Conservation (phyloP, 2,329 filamentous ascomycete species). For the Raffaelea albimanens region DNA sequence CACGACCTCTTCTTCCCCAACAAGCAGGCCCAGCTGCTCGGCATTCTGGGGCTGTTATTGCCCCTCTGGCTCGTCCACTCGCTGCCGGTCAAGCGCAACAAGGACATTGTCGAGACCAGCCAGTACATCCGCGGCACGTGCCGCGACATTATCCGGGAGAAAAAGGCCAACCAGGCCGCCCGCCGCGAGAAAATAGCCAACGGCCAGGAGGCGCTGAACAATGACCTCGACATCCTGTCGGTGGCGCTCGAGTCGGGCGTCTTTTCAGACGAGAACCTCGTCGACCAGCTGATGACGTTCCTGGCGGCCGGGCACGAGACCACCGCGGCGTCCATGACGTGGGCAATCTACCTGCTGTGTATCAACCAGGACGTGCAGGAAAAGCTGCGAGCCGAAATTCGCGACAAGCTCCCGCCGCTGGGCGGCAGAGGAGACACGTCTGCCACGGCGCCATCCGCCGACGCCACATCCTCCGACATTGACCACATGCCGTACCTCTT, state of each 20-base stretch:
- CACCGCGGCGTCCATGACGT: conserved; percentile 66
- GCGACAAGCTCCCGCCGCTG: conserved; percentile 44
- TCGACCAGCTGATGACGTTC: conserved; percentile 87
- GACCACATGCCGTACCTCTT: conserved; percentile 72
- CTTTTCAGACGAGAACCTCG: conserved; percentile 70
- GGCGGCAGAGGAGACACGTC: conserved; percentile 12
- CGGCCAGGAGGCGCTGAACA: conserved; percentile 13
- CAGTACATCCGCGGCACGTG: conserved; percentile 56
- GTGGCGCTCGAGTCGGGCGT: conserved; percentile 68
- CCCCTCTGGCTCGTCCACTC: conserved; percentile 49
- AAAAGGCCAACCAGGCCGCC: conserved; percentile 45
- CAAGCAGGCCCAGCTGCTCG: conserved; percentile 42
- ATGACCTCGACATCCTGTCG: conserved; percentile 65
- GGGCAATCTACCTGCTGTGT: conserved; percentile 63
- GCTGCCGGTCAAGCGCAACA: conserved; percentile 64
- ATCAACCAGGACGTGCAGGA: conserved; percentile 55
- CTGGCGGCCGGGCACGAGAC: conserved; percentile 76
- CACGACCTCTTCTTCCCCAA: conserved; percentile 43
- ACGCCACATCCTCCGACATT: conserved; percentile 41
- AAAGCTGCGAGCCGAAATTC: conserved; percentile 59
- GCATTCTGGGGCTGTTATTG: conserved; percentile 51
- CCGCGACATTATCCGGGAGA: conserved; percentile 58
- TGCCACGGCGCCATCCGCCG: conserved; percentile 9
- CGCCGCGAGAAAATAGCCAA: conserved; percentile 23
- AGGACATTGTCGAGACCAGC: conserved; percentile 47